Evolutionary conservation across 257 asterid species (phyloP).

Genomic region (Anisodus acutangulus): DNA sequence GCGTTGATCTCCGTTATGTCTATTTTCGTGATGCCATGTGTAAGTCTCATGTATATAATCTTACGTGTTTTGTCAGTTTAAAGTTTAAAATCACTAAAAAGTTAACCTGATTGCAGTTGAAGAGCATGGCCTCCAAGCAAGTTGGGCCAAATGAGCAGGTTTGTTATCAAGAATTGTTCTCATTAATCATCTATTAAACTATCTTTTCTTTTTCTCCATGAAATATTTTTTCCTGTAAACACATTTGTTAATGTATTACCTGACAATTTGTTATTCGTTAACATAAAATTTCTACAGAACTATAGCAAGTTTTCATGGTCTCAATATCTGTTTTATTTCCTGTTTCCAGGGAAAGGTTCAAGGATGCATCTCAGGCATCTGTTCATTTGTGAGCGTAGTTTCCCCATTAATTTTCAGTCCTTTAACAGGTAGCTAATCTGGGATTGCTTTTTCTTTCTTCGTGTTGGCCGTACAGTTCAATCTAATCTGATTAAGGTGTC

Average conservation of each 20-base stretch:
- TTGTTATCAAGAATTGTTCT: background rate
- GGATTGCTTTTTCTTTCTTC: background rate
- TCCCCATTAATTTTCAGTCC: slow-evolving; percentile 91
- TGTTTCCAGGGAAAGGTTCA: slow-evolving; percentile 77
- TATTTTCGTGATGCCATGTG: slow-evolving; percentile 77
- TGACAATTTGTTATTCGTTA: too few species aligned
- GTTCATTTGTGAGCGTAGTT: slow-evolving; percentile 70
- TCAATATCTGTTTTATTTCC: background rate
- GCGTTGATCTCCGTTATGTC: slow-evolving; percentile 61
- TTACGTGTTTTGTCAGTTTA: background rate
- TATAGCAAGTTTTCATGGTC: background rate
- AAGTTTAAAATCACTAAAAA: background rate
- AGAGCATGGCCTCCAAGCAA: slow-evolving; percentile 93
- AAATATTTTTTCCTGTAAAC: background rate
- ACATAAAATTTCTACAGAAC: too few species aligned
- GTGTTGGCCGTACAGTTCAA: background rate
- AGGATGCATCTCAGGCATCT: slow-evolving; percentile 84
- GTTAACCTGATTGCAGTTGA: slow-evolving; percentile 51
- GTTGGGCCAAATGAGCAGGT: slow-evolving; percentile 86
- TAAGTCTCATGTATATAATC: slow-evolving; percentile 39
- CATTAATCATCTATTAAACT: background rate
- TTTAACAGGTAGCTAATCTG: slow-evolving; percentile 56
- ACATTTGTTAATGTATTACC: background rate
- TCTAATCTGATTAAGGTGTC: background rate
- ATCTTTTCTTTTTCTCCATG: background rate